Evolutionary conservation across 2,329 filamentous ascomycete genomes (phyloP), one percentile per base, ranked within the genome.

Genomic region (Paracoccidioides lutzii): DNA sequence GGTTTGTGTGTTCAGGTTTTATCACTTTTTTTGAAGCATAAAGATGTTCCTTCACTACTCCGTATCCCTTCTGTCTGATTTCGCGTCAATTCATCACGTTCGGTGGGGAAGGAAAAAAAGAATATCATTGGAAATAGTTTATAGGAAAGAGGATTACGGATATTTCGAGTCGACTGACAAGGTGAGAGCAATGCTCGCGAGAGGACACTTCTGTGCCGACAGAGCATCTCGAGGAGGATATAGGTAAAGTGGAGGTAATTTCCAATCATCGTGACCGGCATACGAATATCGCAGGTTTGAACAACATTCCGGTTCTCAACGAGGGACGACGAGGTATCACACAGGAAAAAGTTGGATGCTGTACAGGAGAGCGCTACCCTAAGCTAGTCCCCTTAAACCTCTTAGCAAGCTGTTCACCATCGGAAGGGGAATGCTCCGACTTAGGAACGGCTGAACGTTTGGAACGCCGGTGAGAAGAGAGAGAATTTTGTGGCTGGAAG

Each of bases 341-440:
- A 43, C 12, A 37, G 22, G 22, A 22, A 28, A 52, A 12, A 12
- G 40, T 41, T 6, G 4, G 30, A 45, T 33, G 10, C 32, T n/a
- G 52, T 46, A 49, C 52, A 52, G 22, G 53, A 42, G 53, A 51
- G 49, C 58, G 58, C 71, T 65, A 73, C 63, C 68, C 70, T 72
- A 80, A 69, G 71, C 76, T 80, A 80, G 79, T 76, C 74, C 78
- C 76, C 77, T 81, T 81, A 65, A 82, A 77, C 73, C 79, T 76
- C 75, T 82, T 82, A 82, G 79, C 79, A 79, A 82, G 75, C 64
- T 78, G 76, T 71, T 78, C 78, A 73, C 76, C 75, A 69, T 78
- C 76, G 64, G 73, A 73, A 59, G 67, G 68, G 61, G 69, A 71
- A 59, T 66, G 62, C 59, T 51, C 49, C 37, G 53, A 65, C 56